These are phyloP conservation scores for Saturnispora besseyi DNA, from an alignment of 805 yeast genomes.

Conservation along the genomic window DNA sequence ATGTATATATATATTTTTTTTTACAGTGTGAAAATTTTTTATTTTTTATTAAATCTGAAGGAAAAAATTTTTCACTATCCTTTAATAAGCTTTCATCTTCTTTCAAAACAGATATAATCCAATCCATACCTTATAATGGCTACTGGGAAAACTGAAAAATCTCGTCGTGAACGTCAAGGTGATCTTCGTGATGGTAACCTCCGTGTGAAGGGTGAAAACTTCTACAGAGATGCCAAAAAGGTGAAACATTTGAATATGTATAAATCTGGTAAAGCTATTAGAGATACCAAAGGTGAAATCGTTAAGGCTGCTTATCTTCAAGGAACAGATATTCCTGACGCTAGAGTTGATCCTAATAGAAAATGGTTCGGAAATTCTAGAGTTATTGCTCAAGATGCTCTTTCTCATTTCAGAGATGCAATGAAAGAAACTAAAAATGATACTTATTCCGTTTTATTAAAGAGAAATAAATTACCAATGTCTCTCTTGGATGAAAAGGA, in stretches of 20 bases:
- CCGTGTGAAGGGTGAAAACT: constrained; percentile 93
- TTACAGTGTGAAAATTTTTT: too few relatives aligned
- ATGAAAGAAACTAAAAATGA: constrained; percentile 79
- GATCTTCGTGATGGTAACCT: constrained; percentile 82
- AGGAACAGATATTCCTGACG: constrained; percentile 77
- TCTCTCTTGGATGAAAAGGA: constrained; percentile 85
- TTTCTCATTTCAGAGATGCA: constrained; percentile 89
- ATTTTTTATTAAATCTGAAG: neutral
- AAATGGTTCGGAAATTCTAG: constrained; percentile 98
- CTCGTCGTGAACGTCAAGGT: constrained; percentile 75
- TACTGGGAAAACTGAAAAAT: constrained; percentile 83
- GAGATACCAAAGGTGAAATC: constrained; percentile 83
- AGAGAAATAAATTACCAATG: constrained; percentile 92
- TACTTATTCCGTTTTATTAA: constrained; percentile 74
- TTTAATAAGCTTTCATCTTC: neutral
- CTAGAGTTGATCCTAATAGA: constrained; percentile 92
- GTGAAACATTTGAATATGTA: constrained; percentile 89
- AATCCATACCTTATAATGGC: constrained; percentile 50
- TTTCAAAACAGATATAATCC: neutral
- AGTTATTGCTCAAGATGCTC: constrained; percentile 94
- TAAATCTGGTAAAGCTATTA: constrained; percentile 78
- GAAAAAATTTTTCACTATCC: neutral
- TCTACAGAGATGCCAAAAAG: constrained; percentile 88
- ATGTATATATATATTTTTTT: too few relatives aligned
- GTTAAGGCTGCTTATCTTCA: constrained; percentile 83